Conservation (phyloP, 208 protist genomes). For the Naegleria lovaniensis region DNA sequence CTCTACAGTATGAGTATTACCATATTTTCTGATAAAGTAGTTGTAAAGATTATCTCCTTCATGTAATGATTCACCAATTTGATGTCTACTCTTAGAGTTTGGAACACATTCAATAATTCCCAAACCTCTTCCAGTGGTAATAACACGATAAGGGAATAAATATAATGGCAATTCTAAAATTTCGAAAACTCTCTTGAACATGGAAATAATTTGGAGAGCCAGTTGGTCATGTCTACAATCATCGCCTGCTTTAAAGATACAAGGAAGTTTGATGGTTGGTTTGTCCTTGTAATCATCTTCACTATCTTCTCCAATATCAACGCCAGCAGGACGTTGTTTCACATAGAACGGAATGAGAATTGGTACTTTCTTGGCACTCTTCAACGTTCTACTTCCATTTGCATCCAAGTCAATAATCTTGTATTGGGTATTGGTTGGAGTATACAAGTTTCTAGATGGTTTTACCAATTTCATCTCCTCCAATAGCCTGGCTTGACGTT, state of each 20-base stretch:
- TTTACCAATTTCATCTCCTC: neutral
- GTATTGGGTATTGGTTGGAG: slow-evolving; percentile 65
- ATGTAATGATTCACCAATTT: slow-evolving; percentile 71
- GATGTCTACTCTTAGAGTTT: slow-evolving; percentile 68
- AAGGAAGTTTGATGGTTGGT: slow-evolving; percentile 54
- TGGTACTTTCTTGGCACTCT: slow-evolving; percentile 76
- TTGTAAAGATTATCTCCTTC: slow-evolving; percentile 69
- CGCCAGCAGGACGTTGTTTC: slow-evolving; percentile 44
- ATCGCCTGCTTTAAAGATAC: slow-evolving; percentile 90
- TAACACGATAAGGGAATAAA: slow-evolving; percentile 82
- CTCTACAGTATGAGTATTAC: slow-evolving; percentile 59
- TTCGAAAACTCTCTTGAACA: slow-evolving; percentile 73
- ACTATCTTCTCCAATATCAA: slow-evolving; percentile 34
- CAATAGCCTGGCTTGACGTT: neutral
- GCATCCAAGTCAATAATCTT: slow-evolving; percentile 64
- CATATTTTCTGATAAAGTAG: slow-evolving; percentile 82
- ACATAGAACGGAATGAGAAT: slow-evolving; percentile 77
- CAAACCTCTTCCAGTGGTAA: slow-evolving; percentile 68
- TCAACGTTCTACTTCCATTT: slow-evolving; percentile 67
- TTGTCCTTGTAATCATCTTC: slow-evolving; percentile 5
- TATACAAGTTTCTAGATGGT: slow-evolving; percentile 51
- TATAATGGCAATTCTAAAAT: slow-evolving; percentile 66
- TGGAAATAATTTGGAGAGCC: slow-evolving; percentile 77
- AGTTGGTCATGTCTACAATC: slow-evolving; percentile 87
- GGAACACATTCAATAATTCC: slow-evolving; percentile 85